These are phyloP conservation scores for Pelargonium australe DNA, from an alignment of 441 rosid genomes.

Conservation along the genomic window DNA sequence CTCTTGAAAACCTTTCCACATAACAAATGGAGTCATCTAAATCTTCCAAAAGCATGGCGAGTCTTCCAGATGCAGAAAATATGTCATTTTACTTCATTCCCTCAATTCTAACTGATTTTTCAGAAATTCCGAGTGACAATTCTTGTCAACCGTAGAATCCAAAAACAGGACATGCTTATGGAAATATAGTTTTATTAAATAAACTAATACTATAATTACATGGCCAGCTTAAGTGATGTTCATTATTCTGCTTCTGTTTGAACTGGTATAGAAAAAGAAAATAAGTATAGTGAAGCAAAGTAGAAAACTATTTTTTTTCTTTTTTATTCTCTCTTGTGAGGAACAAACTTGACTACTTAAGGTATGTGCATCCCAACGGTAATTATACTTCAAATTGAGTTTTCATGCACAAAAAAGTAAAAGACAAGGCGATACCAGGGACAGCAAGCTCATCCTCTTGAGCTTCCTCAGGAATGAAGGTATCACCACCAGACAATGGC, in stretches of 20 bases:
- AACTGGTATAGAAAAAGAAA: background rate
- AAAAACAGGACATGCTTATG: no score
- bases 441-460: conserved; percentile 30
- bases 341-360: background rate
- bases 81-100: no score
- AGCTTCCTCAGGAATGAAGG: conserved; percentile 33
- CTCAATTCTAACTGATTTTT: no score
- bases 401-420: background rate
- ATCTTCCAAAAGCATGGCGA: no score
- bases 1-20: background rate
- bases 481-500: conserved; percentile 46
- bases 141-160: no score
- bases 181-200: background rate
- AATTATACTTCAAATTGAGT: conserved; percentile 6
- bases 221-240: background rate
- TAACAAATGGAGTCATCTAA: background rate
- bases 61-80: no score
- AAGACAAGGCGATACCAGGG: conserved; percentile 33
- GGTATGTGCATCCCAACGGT: background rate
- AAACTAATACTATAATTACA: background rate
- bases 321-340: background rate
- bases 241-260: background rate
- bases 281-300: background rate
- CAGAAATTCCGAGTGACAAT: no score
- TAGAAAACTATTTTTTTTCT: background rate